phyloP scores from a whole-genome alignment of 2,329 filamentous ascomycete species.

The Xylaria arbuscula region DNA sequence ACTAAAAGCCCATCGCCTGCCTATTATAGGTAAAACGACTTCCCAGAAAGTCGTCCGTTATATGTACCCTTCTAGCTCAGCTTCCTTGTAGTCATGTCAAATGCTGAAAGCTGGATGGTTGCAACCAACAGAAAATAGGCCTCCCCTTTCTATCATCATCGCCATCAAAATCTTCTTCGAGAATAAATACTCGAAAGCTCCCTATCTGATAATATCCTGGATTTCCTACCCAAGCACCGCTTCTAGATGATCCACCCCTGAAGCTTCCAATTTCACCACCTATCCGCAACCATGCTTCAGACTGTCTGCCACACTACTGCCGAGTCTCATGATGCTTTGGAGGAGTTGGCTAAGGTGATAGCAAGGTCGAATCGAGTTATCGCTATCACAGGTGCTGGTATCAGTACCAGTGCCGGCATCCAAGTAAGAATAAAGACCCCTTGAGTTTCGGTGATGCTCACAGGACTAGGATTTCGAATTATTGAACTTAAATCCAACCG shows the following conservation, averaged over 20 bases:
- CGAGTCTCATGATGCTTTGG: slow-evolving; percentile 19
- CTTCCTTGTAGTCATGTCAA: slow-evolving; percentile 18
- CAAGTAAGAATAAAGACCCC: slow-evolving; percentile 16
- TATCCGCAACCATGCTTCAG: slow-evolving; percentile 18
- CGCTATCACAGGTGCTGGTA: slow-evolving; percentile 21
- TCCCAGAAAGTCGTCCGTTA: slow-evolving; percentile 1
- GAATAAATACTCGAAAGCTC: slow-evolving; percentile 26
- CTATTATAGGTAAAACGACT: slow-evolving; percentile 23
- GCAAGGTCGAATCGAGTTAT: slow-evolving; percentile 22
- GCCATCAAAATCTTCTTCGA: slow-evolving; percentile 25
- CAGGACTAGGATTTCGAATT: slow-evolving; percentile 15
- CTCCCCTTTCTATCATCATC: slow-evolving; percentile 25
- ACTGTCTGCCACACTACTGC: slow-evolving; percentile 22
- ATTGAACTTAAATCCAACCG: slow-evolving; percentile 15
- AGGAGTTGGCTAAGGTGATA: slow-evolving; percentile 24
- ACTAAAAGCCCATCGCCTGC: slow-evolving; percentile 21
- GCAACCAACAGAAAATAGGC: slow-evolving; percentile 22
- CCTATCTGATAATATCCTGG: slow-evolving; percentile 25
- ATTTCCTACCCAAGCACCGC: slow-evolving; percentile 23
- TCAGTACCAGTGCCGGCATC: slow-evolving; percentile 24
- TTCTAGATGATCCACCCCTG: slow-evolving; percentile 24
- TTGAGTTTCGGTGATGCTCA: slow-evolving; percentile 11
- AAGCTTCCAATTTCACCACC: slow-evolving; percentile 22
- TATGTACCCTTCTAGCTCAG: slow-evolving; percentile 19
- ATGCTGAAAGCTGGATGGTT: slow-evolving; percentile 23